Conservation (phyloP, 2,329 filamentous ascomycete genomes). For the Furcasterigmium sp. region DNA sequence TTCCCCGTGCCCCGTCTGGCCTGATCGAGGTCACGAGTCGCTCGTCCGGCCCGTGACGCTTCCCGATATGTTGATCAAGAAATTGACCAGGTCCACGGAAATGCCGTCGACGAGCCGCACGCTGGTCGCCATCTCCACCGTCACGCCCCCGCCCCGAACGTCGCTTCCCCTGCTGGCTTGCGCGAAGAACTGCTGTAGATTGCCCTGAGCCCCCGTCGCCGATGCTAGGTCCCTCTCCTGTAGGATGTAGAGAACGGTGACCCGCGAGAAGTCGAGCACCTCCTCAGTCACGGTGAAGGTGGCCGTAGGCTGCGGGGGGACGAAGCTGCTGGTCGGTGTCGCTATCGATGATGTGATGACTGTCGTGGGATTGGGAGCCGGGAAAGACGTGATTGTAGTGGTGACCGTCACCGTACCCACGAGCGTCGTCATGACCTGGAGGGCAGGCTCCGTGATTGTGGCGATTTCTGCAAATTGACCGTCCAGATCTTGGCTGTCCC, state of each 20-base stretch:
- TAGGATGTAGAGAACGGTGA: slow-evolving; percentile 56
- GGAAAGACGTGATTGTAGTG: slow-evolving; percentile 11
- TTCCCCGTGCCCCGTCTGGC: not conserved
- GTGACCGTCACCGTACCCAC: slow-evolving; percentile 25
- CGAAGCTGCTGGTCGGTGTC: slow-evolving; percentile 11
- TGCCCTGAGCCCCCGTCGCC: slow-evolving; percentile 48
- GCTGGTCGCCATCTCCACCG: slow-evolving; percentile 30
- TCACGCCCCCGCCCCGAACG: slow-evolving; percentile 22
- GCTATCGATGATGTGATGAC: slow-evolving; percentile 5
- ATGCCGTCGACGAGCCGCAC: slow-evolving; percentile 37
- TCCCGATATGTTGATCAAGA: slow-evolving; percentile 31
- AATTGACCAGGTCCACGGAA: slow-evolving; percentile 45
- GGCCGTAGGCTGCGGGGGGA: slow-evolving; percentile 16
- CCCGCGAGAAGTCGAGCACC: slow-evolving; percentile 57
- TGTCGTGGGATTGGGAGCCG: slow-evolving; percentile 19
- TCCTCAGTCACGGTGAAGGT: slow-evolving; percentile 48
- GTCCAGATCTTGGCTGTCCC: not conserved
- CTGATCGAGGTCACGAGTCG: not conserved
- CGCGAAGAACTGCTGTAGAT: slow-evolving; percentile 51
- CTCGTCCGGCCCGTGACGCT: not conserved
- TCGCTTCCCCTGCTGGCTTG: slow-evolving; percentile 21
- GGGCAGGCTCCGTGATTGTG: not conserved
- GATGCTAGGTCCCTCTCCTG: slow-evolving; percentile 46
- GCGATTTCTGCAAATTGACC: not conserved
- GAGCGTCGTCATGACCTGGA: slow-evolving; percentile 4